Conservation (phyloP, 306 rosid species). For the Pueraria montana region DNA sequence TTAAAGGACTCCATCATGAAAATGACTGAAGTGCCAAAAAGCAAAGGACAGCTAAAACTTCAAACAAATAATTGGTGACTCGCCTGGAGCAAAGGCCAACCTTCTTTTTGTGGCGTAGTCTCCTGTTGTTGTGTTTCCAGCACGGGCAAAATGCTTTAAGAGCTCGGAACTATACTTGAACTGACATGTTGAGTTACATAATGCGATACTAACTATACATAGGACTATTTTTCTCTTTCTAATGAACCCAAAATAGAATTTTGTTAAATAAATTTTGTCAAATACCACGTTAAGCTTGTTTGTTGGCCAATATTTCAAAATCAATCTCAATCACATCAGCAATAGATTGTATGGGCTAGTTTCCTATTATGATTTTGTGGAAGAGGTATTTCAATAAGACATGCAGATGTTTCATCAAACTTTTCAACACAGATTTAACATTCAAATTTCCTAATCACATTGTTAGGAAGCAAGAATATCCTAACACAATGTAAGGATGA, state of each 20-base stretch:
- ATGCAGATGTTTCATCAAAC: constrained; percentile 23
- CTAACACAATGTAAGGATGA: neutral
- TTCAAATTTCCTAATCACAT: neutral
- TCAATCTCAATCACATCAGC: constrained; percentile 45
- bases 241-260: neutral
- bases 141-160: constrained; percentile 30
- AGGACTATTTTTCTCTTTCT: neutral
- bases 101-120: constrained; percentile 28
- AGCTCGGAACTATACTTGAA: neutral
- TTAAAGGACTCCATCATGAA: constrained; percentile 35
- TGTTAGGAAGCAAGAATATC: neutral
- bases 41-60: constrained; percentile 43
- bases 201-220: neutral
- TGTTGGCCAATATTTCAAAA: constrained; percentile 31
- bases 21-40: constrained; percentile 36
- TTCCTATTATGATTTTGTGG: constrained; percentile 31
- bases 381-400: constrained; percentile 34
- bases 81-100: neutral
- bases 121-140: constrained; percentile 33
- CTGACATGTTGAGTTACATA: constrained; percentile 18
- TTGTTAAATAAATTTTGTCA: constrained; percentile 40
- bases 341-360: neutral
- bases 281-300: constrained; percentile 35
- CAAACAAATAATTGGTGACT: constrained; percentile 27
- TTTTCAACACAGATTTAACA: constrained; percentile 13